Conservation (phyloP, 768 basidiomycete genomes). For the Boletus subparvulus region DNA sequence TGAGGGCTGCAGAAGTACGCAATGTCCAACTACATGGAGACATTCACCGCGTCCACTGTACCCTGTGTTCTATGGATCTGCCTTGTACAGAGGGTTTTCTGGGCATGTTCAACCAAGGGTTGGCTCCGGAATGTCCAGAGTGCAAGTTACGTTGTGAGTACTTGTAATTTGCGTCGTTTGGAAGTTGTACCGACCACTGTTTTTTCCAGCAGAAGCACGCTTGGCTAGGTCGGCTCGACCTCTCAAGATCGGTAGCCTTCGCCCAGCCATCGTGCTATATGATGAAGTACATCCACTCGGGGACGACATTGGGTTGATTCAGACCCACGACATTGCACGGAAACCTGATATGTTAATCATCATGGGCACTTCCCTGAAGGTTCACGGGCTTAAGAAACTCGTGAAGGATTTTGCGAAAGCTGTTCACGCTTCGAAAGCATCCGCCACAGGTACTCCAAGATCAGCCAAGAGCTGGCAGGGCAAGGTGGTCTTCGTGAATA, state of each 20-base stretch:
- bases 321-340: conserved; percentile 69
- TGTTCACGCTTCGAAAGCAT: conserved; percentile 57
- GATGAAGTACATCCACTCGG: conserved; percentile 91
- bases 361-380: conserved; percentile 97
- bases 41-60: conserved; percentile 87
- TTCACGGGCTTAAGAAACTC: conserved; percentile 89
- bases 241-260: conserved; percentile 77
- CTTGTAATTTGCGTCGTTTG: background rate
- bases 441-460: conserved; percentile 22
- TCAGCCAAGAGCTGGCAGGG: conserved; percentile 47
- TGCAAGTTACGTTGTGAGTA: conserved; percentile 78
- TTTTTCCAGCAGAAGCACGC: conserved; percentile 64
- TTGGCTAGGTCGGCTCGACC: conserved; percentile 81
- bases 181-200: background rate
- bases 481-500: conserved; percentile 90
- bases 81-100: conserved; percentile 66
- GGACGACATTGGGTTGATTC: conserved; percentile 86
- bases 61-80: conserved; percentile 77
- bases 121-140: conserved; percentile 83
- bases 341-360: conserved; percentile 93
- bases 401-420: conserved; percentile 90
- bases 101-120: conserved; percentile 62
- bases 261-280: conserved; percentile 93
- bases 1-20: conserved; percentile 69
- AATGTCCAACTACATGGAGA: conserved; percentile 95